These are phyloP conservation scores for Amyloporia xantha DNA, from an alignment of 768 basidiomycete species.

Conservation along the genomic window DNA sequence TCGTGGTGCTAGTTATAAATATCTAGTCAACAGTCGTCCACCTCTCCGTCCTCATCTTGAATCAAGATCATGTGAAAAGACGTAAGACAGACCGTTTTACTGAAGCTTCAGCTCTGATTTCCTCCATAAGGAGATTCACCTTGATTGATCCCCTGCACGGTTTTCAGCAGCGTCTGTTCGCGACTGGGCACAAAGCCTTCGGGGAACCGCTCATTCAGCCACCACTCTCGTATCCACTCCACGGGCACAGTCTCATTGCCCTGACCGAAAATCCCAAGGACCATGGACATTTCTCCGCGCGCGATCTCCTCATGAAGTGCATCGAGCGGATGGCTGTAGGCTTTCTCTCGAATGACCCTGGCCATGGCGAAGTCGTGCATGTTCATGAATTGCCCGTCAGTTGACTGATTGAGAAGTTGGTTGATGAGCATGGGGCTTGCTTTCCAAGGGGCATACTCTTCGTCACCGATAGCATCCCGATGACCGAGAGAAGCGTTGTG, in stretches of 20 bases:
- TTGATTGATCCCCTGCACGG: neutral
- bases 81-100: too few species aligned
- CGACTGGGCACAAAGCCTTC: constrained; percentile 1
- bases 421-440: constrained; percentile 13
- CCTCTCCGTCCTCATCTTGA: too few species aligned
- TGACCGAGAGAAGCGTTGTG: constrained; percentile 25
- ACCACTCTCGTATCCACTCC: constrained; percentile 1
- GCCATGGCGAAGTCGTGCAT: constrained; percentile 39
- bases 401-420: constrained; percentile 7
- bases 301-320: constrained; percentile 52
- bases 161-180: constrained; percentile 2
- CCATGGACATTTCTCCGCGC: constrained; percentile 61
- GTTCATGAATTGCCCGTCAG: constrained; percentile 10
- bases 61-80: too few species aligned
- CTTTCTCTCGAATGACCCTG: constrained; percentile 45
- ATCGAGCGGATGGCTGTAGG: constrained; percentile 33
- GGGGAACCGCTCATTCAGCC: constrained; percentile 6
- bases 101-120: neutral
- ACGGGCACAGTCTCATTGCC: neutral
- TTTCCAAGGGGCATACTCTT: constrained; percentile 16
- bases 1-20: too few species aligned
- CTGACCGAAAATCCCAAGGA: constrained; percentile 44
- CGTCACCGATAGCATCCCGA: constrained; percentile 13
- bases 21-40: too few species aligned
- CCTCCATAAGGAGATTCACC: neutral